phyloP scores from a whole-genome alignment of 176 grass and related monocot species.

The Carex littledalei region DNA sequence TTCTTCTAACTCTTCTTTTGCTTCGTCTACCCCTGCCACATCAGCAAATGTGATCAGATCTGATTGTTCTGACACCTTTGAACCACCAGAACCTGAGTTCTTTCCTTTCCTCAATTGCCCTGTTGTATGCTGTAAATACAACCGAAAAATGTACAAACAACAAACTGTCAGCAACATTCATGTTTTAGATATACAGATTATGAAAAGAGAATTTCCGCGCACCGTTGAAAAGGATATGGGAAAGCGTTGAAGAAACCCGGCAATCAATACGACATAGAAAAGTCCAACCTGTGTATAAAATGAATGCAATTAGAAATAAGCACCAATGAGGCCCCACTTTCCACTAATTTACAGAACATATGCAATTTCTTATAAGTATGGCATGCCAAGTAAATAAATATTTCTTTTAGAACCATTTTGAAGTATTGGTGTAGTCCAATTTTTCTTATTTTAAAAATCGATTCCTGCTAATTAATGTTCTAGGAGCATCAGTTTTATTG shows the following conservation, averaged over 20 bases:
- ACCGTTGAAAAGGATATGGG: slow-evolving; percentile 88
- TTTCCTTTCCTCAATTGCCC: slow-evolving; percentile 86
- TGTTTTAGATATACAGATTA: not conserved
- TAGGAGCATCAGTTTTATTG: not conserved
- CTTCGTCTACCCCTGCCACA: slow-evolving; percentile 98
- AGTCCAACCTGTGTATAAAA: slow-evolving; percentile 52
- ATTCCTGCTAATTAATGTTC: not conserved
- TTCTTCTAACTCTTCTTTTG: slow-evolving; percentile 99
- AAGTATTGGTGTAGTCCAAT: not conserved
- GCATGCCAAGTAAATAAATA: not conserved
- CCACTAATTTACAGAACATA: not conserved
- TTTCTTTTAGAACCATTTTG: not conserved
- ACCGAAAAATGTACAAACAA: slow-evolving; percentile 26
- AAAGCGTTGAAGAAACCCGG: slow-evolving; percentile 75
- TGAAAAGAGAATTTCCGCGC: slow-evolving; percentile 1
- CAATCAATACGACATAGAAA: slow-evolving; percentile 94
- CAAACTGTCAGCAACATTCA: not conserved
- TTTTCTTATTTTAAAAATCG: not conserved
- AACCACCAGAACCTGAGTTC: slow-evolving; percentile 48
- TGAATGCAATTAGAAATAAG: not conserved
- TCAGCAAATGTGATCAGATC: slow-evolving; percentile 91
- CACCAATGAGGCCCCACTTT: not conserved
- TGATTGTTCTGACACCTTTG: slow-evolving; percentile 66
- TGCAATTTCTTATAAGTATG: not conserved
- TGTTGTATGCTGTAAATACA: slow-evolving; percentile 63